Percentiles rank a stretch among this genome's conserved stretches.
Evolutionary conservation across 148 eudicot genomes (phyloP).

Genomic region (Nepenthes mirabilis): DNA sequence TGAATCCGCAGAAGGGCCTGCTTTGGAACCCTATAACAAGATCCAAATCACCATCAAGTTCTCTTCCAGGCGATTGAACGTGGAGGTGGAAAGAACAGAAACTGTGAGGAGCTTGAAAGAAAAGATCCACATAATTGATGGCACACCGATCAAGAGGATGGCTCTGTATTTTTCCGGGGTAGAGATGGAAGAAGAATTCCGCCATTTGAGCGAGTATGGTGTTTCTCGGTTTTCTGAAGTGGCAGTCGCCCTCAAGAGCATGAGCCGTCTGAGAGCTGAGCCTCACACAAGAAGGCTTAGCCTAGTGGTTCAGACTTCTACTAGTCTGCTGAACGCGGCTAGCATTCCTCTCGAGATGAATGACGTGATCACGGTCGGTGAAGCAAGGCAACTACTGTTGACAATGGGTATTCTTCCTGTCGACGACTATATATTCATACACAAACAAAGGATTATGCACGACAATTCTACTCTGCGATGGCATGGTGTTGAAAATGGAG

Average conservation of each 20-base stretch:
- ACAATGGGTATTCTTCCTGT: slow-evolving; percentile 35
- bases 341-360: slow-evolving; percentile 67
- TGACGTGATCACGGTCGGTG: slow-evolving; percentile 48
- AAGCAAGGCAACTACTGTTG: slow-evolving; percentile 34
- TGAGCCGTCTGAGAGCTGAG: slow-evolving; percentile 35
- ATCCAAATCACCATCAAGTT: slow-evolving; percentile 43
- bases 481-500: slow-evolving; percentile 71
- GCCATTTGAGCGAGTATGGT: slow-evolving; percentile 49
- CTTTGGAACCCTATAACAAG: slow-evolving; percentile 9
- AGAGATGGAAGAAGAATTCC: slow-evolving; percentile 67
- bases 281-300: slow-evolving; percentile 43
- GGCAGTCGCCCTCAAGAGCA: slow-evolving; percentile 38
- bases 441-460: slow-evolving; percentile 88
- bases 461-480: slow-evolving; percentile 61
- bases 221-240: slow-evolving; percentile 43
- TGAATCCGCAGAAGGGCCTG: slow-evolving; percentile 6
- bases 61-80: slow-evolving; percentile 33
- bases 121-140: slow-evolving; percentile 80
- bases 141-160: slow-evolving; percentile 77
- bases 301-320: slow-evolving; percentile 69
- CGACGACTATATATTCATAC: slow-evolving; percentile 86
- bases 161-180: slow-evolving; percentile 36
- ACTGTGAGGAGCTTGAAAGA: slow-evolving; percentile 79
- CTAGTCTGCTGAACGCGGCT: slow-evolving; percentile 48
- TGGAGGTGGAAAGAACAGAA: slow-evolving; percentile 59